These are phyloP conservation scores for Murraya koenigii DNA, from an alignment of 345 rosid genomes.

Conservation along the genomic window DNA sequence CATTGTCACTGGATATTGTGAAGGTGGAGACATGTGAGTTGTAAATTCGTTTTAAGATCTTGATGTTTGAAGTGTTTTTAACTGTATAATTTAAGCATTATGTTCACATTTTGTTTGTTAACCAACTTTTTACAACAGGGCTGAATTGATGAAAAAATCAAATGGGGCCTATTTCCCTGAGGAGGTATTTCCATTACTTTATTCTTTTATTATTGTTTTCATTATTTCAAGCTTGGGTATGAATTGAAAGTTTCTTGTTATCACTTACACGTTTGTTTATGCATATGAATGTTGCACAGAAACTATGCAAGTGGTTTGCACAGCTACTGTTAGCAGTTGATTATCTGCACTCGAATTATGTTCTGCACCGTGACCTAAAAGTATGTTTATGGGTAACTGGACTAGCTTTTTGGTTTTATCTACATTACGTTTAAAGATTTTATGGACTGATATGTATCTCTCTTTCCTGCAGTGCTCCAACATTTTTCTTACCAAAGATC, in stretches of 20 bases:
- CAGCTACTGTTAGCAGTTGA: slow-evolving; percentile 91
- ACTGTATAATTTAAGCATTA: slow-evolving; percentile 5
- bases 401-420: slow-evolving; percentile 16
- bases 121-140: slow-evolving; percentile 47
- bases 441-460: slow-evolving; percentile 31
- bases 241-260: slow-evolving; percentile 1
- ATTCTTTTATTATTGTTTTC: background rate
- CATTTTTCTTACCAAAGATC: slow-evolving; percentile 95
- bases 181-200: slow-evolving; percentile 46
- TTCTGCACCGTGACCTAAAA: slow-evolving; percentile 92
- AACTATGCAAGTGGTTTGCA: slow-evolving; percentile 97
- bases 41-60: background rate
- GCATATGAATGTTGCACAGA: slow-evolving; percentile 39
- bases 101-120: background rate
- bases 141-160: slow-evolving; percentile 90
- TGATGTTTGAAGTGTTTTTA: slow-evolving; percentile 1
- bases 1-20: slow-evolving; percentile 98
- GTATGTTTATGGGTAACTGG: slow-evolving; percentile 36
- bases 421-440: slow-evolving; percentile 8
- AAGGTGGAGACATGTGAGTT: slow-evolving; percentile 99
- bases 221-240: background rate
- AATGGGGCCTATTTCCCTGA: slow-evolving; percentile 89
- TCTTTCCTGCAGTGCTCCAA: slow-evolving; percentile 77
- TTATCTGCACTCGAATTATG: slow-evolving; percentile 92
- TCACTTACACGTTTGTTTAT: slow-evolving; percentile 8